phyloP scores from a whole-genome alignment of 306 rosid species.

The Albizia julibrissin region DNA sequence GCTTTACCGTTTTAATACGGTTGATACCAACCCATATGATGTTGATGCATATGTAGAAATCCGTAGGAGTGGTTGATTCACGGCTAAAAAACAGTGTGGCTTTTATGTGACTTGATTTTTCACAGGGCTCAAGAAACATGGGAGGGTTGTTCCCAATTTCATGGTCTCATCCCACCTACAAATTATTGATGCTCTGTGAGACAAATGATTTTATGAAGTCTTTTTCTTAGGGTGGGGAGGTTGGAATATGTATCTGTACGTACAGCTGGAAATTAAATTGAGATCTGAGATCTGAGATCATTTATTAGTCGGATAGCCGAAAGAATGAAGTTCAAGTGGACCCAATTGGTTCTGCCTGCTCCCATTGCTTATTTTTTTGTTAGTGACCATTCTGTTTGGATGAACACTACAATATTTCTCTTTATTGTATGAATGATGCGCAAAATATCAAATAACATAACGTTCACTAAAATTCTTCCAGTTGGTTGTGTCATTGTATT shows the following conservation, averaged over 20 bases:
- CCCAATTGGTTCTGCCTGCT: not conserved
- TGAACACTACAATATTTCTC: not conserved
- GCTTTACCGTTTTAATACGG: not conserved
- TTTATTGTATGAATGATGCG: not conserved
- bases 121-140: not conserved
- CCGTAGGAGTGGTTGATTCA: no score
- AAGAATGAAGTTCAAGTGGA: not conserved
- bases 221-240: not conserved
- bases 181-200: not conserved
- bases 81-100: no score
- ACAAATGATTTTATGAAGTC: not conserved
- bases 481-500: no score
- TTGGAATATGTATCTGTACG: not conserved
- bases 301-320: not conserved
- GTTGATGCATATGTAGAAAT: no score
- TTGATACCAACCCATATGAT: not conserved
- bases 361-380: not conserved
- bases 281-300: not conserved
- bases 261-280: not conserved
- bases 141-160: not conserved
- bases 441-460: not conserved
- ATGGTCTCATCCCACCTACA: not conserved
- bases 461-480: not conserved
- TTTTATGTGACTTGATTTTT: no score
- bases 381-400: not conserved